Conservation (phyloP, 2,329 filamentous ascomycete genomes). For the Ilyonectria robusta region DNA sequence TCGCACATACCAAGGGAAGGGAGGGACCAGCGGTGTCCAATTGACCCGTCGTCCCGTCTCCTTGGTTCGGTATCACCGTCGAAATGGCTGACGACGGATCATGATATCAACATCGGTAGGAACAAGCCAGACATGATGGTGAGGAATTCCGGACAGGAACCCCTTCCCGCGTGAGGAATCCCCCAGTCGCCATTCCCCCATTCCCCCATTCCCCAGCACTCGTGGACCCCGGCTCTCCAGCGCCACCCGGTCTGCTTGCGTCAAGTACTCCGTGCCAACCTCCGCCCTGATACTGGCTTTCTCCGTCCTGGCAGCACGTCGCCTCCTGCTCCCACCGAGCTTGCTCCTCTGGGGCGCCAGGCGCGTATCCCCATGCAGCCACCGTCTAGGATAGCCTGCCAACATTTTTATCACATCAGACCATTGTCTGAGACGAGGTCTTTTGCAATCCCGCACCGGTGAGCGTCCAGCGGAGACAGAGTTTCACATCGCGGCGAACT, state of each 20-base stretch:
- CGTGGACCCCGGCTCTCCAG: slow-evolving; percentile 35
- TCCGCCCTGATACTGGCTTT: slow-evolving; percentile 38
- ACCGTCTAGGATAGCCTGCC: slow-evolving; percentile 41
- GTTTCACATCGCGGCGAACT: slow-evolving; percentile 16
- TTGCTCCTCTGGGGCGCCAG: slow-evolving; percentile 32
- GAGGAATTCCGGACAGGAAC: not conserved
- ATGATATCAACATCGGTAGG: not conserved
- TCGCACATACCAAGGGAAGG: not conserved
- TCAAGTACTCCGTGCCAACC: slow-evolving; percentile 43
- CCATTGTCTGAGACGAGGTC: slow-evolving; percentile 37
- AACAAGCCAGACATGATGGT: not conserved
- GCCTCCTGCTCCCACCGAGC: slow-evolving; percentile 35
- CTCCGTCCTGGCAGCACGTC: slow-evolving; percentile 30
- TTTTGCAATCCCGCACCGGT: slow-evolving; percentile 29
- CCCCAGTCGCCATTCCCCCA: slow-evolving; percentile 18
- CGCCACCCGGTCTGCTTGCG: slow-evolving; percentile 26
- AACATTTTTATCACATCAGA: slow-evolving; percentile 43
- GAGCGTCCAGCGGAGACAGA: slow-evolving; percentile 16
- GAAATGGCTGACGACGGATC: not conserved
- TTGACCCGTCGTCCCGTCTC: not conserved
- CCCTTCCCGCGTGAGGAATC: slow-evolving; percentile 16
- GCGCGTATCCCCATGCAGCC: slow-evolving; percentile 45
- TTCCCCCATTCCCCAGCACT: slow-evolving; percentile 35
- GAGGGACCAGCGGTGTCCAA: not conserved
- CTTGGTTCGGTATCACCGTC: not conserved